Conservation (phyloP, 1,139 yeast species). For the Scheffersomyces stambukii region DNA sequence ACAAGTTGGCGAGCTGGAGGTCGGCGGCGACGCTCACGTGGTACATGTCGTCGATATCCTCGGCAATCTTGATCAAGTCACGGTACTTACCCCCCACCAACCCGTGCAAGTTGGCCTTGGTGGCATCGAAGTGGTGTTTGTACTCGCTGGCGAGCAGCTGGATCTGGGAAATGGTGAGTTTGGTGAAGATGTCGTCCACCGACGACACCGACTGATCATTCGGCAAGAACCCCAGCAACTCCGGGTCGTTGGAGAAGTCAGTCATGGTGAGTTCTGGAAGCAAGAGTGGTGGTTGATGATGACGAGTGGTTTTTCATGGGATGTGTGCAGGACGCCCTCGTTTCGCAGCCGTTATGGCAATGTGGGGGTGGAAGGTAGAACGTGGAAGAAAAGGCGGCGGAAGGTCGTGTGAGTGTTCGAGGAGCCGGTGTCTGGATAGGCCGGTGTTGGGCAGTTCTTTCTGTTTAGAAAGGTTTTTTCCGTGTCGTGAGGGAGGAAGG, state of each 20-base stretch:
- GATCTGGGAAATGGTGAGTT: conserved; percentile 30
- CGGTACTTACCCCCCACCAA: conserved; percentile 66
- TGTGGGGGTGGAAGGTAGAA: no score
- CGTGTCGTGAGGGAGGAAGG: no score
- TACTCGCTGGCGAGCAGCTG: conserved; percentile 30
- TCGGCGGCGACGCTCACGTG: conserved; percentile 28
- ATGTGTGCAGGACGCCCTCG: no score
- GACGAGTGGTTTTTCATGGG: no score
- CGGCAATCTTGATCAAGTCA: conserved; percentile 66
- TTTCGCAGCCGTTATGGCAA: no score
- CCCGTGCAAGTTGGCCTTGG: conserved; percentile 41
- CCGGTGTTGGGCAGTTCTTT: no score
- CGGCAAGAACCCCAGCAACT: conserved; percentile 1
- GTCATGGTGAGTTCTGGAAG: no score
- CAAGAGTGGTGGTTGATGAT: no score
- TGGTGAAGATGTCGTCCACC: conserved; percentile 37
- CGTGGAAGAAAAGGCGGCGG: no score
- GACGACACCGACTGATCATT: neutral
- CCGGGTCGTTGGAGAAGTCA: conserved; percentile 2
- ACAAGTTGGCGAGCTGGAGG: conserved; percentile 25
- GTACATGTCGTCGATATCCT: conserved; percentile 57
- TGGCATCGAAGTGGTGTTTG: conserved; percentile 17
- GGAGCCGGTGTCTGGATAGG: no score
- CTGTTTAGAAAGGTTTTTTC: no score
- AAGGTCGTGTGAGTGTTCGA: no score